phyloP scores from a whole-genome alignment of 208 protist species.

The Endotrypanum monterogeii region DNA sequence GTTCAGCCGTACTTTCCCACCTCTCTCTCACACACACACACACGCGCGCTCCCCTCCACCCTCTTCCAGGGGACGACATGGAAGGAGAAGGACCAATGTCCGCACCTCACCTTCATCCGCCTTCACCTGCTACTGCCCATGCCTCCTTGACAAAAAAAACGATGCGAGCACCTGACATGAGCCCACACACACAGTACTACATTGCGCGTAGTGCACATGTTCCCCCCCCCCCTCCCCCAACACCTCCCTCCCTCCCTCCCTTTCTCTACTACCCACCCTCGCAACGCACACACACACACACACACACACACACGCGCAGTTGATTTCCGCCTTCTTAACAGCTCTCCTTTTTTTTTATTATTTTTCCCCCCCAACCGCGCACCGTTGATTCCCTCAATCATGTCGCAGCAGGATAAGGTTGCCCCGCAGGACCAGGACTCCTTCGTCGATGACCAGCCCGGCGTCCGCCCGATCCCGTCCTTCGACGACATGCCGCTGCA shows the following conservation, averaged over 20 bases:
- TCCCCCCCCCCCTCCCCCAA: neutral
- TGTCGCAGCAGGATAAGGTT: constrained; percentile 79
- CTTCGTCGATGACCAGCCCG: constrained; percentile 43
- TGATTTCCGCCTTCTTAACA: constrained; percentile 48
- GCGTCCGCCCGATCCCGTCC: constrained; percentile 84
- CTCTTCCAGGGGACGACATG: too few species aligned
- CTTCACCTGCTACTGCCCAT: too few species aligned
- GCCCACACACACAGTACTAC: too few species aligned
- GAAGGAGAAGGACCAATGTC: too few species aligned
- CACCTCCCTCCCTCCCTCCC: neutral
- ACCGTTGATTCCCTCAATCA: constrained; percentile 27
- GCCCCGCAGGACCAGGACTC: constrained; percentile 91
- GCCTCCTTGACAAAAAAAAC: too few species aligned
- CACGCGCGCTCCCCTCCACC: too few species aligned
- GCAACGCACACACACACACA: neutral
- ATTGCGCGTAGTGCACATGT: too few species aligned
- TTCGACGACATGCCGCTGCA: constrained; percentile 99
- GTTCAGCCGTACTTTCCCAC: too few species aligned
- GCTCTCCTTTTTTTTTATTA: constrained; percentile 63
- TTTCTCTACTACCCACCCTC: neutral
- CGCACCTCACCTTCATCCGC: too few species aligned
- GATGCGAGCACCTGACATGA: too few species aligned
- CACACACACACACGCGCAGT: constrained; percentile 1
- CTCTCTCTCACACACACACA: too few species aligned
- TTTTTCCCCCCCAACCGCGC: neutral